Evolutionary conservation across 345 rosid genomes (phyloP), one percentile per base, ranked within the genome.

Genomic region (Eucalyptus paniculata): DNA sequence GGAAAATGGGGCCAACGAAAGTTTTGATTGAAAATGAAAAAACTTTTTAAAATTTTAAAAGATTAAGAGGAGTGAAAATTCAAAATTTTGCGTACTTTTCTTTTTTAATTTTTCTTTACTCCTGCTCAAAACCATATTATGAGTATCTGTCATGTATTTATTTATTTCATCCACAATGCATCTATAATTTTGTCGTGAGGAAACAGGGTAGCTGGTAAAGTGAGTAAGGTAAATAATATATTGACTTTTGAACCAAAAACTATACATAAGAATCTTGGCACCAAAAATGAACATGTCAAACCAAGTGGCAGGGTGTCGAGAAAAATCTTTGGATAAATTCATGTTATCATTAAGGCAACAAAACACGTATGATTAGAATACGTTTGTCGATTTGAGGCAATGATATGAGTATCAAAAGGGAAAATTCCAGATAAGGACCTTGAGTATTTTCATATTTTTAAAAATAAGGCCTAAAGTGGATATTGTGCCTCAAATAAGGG

Each of bases 401-500:
- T 3, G 11, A 30, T 30, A 30, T 6, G 34, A 62, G 37, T 28
- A 14, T 62, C 2, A 30, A 0, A 30, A 14, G 2, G 0, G 5
- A 53, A 53, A 53, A 19, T 53, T 53, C 58, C 58, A 53, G 21
- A 53, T 53, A 21, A 53, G 1, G 5, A 21, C 0, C 26, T 21
- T 19, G 8, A 53, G 5, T 4, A 0, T 21, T 53, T 53, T 53
- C 5, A 53, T 53, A 21, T 53, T 53, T 53, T 53, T 2, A 53
- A 53, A 53, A 53, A 53, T 53, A 53, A 53, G 1, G 11, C 0
- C 0, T 53, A 21, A 53, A 53, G 1, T 21, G 11, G 11, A 53
- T 19, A 0, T 53, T 53, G 0, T 53, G n/a, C n/a, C 5, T 53
- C 58, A 19, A 3, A 8, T 21, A 53, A 53, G 9, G 0, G 5